Conservation (phyloP, 176 grass and related monocot species). For the Lolium multiflorum region DNA sequence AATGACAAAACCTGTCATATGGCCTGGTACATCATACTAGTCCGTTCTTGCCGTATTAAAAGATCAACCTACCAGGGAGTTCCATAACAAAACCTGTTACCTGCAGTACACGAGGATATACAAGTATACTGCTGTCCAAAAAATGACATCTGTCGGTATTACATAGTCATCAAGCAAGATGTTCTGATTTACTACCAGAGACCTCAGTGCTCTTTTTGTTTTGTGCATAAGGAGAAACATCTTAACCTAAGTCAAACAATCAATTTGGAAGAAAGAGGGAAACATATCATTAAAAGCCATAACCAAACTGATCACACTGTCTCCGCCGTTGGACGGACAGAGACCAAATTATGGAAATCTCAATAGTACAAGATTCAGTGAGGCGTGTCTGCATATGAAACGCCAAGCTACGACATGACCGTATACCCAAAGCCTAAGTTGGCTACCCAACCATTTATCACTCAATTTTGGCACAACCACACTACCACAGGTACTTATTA, state of each 20-base stretch:
- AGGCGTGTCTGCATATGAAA: slow-evolving; percentile 44
- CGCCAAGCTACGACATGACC: slow-evolving; percentile 41
- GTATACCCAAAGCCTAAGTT: slow-evolving; percentile 63
- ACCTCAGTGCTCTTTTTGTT: background rate
- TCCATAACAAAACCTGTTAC: background rate
- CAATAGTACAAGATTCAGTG: slow-evolving; percentile 7
- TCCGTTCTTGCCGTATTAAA: background rate
- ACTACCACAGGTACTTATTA: slow-evolving; percentile 57
- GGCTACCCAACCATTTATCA: slow-evolving; percentile 50
- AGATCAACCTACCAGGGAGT: too few relatives aligned
- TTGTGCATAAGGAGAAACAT: background rate
- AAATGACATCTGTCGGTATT: background rate
- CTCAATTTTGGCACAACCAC: slow-evolving; percentile 44
- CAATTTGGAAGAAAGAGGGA: background rate
- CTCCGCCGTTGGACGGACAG: background rate
- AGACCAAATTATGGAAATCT: slow-evolving; percentile 33
- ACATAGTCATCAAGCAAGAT: background rate
- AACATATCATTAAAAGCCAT: slow-evolving; percentile 18
- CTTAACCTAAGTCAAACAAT: background rate
- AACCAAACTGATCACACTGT: slow-evolving; percentile 23
- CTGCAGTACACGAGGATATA: background rate
- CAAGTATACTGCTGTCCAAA: background rate
- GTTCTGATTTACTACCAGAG: background rate
- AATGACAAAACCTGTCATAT: background rate
- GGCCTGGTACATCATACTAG: background rate